These are phyloP conservation scores for Sarocladium strictum DNA, from an alignment of 2,329 filamentous ascomycete genomes.

Conservation along the genomic window DNA sequence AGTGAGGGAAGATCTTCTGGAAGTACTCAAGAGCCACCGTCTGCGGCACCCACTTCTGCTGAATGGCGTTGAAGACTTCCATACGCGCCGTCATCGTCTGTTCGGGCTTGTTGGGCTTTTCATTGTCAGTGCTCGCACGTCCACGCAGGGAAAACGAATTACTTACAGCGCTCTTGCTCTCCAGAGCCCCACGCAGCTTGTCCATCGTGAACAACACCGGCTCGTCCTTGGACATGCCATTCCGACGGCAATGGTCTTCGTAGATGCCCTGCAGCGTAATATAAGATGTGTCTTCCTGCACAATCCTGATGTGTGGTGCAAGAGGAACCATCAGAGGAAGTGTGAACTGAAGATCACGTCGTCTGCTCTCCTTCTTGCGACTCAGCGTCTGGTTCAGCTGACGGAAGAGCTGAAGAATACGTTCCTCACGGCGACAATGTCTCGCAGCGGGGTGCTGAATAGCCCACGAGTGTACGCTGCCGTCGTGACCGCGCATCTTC, in stretches of 20 bases:
- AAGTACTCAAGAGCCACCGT: conserved; percentile 84
- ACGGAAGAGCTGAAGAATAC: conserved; percentile 91
- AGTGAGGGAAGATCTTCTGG: conserved; percentile 79
- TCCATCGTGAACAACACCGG: conserved; percentile 94
- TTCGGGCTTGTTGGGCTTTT: conserved; percentile 57
- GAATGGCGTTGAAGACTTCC: conserved; percentile 91
- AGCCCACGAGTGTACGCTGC: conserved; percentile 92
- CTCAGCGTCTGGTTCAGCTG: conserved; percentile 90
- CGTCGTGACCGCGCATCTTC: conserved; percentile 95
- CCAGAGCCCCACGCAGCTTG: conserved; percentile 72
- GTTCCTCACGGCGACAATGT: conserved; percentile 88
- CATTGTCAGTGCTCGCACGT: background rate
- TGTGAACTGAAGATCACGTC: conserved; percentile 92
- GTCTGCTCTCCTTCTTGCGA: conserved; percentile 91
- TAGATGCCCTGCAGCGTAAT: conserved; percentile 92
- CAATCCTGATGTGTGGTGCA: conserved; percentile 88
- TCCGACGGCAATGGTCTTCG: conserved; percentile 89
- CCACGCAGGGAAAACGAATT: background rate
- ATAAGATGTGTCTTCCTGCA: conserved; percentile 92
- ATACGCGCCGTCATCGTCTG: conserved; percentile 67
- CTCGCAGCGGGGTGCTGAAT: conserved; percentile 92
- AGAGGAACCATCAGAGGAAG: conserved; percentile 93
- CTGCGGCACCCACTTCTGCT: conserved; percentile 85
- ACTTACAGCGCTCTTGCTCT: conserved; percentile 58
- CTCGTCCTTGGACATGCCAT: conserved; percentile 87